Conservation (phyloP, 2,329 filamentous ascomycete species). For the Pseudodiploospora longispora region DNA sequence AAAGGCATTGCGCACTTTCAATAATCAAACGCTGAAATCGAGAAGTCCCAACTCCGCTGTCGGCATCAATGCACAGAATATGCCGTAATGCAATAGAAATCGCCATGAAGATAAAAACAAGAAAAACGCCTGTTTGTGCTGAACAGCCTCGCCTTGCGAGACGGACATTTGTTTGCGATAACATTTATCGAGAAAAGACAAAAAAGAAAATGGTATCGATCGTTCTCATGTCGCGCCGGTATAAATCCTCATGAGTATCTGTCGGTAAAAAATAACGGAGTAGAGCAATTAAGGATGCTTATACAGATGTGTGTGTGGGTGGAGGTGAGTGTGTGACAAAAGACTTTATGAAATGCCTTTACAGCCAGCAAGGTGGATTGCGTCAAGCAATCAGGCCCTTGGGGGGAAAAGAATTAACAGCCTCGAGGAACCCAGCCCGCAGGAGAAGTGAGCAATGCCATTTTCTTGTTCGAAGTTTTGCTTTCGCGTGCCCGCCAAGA, state of each 20-base stretch:
- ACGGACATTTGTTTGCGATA: conserved; percentile 18
- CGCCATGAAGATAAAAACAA: conserved; percentile 28
- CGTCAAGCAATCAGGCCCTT: conserved; percentile 17
- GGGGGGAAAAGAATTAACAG: conserved; percentile 9
- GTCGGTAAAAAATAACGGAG: conserved; percentile 30
- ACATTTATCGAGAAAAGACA: conserved; percentile 21
- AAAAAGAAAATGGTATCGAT: conserved; percentile 39
- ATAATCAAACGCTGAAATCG: conserved; percentile 8
- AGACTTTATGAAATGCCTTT: conserved; percentile 3
- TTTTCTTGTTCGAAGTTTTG: conserved; percentile 18
- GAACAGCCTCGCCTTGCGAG: conserved; percentile 29
- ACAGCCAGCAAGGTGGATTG: conserved; percentile 22
- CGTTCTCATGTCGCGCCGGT: conserved; percentile 34
- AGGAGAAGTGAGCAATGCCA: conserved; percentile 35
- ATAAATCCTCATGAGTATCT: conserved; percentile 28
- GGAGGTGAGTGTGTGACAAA: conserved; percentile 1
- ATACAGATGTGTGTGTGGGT: conserved; percentile 32
- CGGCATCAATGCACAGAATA: conserved; percentile 10
- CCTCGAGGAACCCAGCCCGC: conserved; percentile 31
- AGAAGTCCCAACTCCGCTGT: conserved; percentile 12
- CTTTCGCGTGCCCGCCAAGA: conserved; percentile 41
- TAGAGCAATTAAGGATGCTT: conserved; percentile 43
- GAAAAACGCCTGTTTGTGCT: conserved; percentile 33
- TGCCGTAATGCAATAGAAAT: conserved; percentile 11
- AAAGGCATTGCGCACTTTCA: conserved; percentile 4